phyloP scores from a whole-genome alignment of 306 rosid species.

The Glycine soja region DNA sequence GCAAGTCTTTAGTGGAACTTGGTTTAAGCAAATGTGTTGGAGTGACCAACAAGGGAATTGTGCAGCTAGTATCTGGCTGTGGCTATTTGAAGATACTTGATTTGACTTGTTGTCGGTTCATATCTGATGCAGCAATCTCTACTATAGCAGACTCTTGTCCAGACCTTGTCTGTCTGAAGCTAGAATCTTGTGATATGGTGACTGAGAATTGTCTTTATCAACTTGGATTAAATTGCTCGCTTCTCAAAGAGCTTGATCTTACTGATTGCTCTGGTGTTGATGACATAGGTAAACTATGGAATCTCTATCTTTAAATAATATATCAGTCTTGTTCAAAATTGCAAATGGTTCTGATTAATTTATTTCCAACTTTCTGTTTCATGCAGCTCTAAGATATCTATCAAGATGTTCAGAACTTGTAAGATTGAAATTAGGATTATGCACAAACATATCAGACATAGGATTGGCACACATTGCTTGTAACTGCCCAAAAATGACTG shows the following conservation, averaged over 20 bases:
- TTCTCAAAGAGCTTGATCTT: slow-evolving; percentile 71
- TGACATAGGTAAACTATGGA: slow-evolving; percentile 56
- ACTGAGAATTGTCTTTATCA: slow-evolving; percentile 58
- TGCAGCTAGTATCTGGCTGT: slow-evolving; percentile 61
- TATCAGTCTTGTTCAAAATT: slow-evolving; percentile 7
- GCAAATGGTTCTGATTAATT: slow-evolving; percentile 18
- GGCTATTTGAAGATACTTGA: slow-evolving; percentile 62
- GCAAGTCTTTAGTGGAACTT: slow-evolving; percentile 68
- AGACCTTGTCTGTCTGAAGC: slow-evolving; percentile 62
- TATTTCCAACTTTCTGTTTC: slow-evolving; percentile 13
- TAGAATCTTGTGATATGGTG: slow-evolving; percentile 72
- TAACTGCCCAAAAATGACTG: slow-evolving; percentile 61
- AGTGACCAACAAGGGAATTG: slow-evolving; percentile 61
- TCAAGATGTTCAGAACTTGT: slow-evolving; percentile 61
- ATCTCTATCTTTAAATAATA: neutral
- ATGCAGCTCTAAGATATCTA: slow-evolving; percentile 64
- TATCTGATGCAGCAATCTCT: slow-evolving; percentile 63
- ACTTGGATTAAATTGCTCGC: slow-evolving; percentile 60
- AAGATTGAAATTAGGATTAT: slow-evolving; percentile 69
- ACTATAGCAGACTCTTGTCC: slow-evolving; percentile 59
- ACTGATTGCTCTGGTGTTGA: slow-evolving; percentile 72
- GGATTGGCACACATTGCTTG: slow-evolving; percentile 67
- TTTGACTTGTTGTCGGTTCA: slow-evolving; percentile 68
- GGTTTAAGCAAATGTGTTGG: slow-evolving; percentile 78
- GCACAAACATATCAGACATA: slow-evolving; percentile 69